Base-by-base conservation (phyloP, 352 stramenopile genomes). In the Phytophthora constricta region DNA sequence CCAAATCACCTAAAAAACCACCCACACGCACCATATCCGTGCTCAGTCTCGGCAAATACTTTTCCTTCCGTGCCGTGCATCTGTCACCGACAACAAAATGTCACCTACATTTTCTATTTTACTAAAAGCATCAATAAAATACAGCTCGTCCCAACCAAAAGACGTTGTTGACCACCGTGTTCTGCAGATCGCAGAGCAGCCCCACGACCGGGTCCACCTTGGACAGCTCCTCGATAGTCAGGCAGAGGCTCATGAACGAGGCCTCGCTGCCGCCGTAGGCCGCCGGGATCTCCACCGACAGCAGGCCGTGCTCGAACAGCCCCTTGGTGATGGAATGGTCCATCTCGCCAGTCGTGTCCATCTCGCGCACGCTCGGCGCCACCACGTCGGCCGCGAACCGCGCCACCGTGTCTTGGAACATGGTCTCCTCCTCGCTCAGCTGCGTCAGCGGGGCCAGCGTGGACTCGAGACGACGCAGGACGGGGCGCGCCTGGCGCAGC, bases 171-270 rank as follows among this genome's bases (percentile, higher is more conserved):
- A 98, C 87, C 58, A 97, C 86, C 0, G 88, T 97, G 68, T 96
- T 96, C 70, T 99, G 97, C 60, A 99, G 90, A 56, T 99, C 97
- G 11, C 97, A 96, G 20, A 99, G 79, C 34, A 99, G 89, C 8
- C 90, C 91, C 2, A 99, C 92, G 2, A 93, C 92, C 4, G 97
- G 95, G 69, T 99, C 97, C 16, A 99, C 89, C 62, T 97, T 93
- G 8, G 94, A 98, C 20, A 99, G 77, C 84, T 99, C 97, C 78
- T 99, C 96, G 33, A 99, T 97, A 11, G 95, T 97, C 42, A 99
- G 83, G 59, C 92, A 97, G 20, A 97, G 82, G 25, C 86, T 95
- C 74, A 98, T 98, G 74, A 99, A 99, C 16, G 86, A 97, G 23
- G 98, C 88, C 37, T 96, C 96, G 25, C 79, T 94, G 33, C 97